Base-by-base conservation (phyloP, 495 filamentous ascomycete genomes). In the Penicillium chermesinum region DNA sequence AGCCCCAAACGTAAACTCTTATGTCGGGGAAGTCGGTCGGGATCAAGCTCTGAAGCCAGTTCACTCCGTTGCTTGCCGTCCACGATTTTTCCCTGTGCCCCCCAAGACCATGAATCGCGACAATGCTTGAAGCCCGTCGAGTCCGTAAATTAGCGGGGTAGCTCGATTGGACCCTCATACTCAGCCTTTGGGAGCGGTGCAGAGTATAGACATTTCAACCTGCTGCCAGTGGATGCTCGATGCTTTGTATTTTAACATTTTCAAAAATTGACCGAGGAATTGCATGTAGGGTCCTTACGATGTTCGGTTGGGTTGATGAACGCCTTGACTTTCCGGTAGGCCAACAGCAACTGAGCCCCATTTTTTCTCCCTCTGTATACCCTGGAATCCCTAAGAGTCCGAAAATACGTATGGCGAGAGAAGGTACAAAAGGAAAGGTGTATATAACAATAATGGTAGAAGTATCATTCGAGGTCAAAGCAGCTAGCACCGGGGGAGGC, bases 21-120 rank as follows among this genome's bases (percentile, higher is more conserved):
- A 68, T 70, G 41, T 68, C 44, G 17, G 71, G 75, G 13, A 77
- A 50, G 19, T 69, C 65, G 12, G 9, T 27, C 13, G 74, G 71
- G 15, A 81, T 60, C 36, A 81, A 49, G 49, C 74, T 72, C 22
- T 61, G 60, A 32, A 77, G 73, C 78, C 76, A 80, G 49, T 70
- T 65, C 13, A 58, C 48, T 7, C 58, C 62, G 50, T 66, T 64
- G 2, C 55, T 35, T 14, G 66, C 61, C 10, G 71, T 76, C 75
- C 68, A 66, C 39, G 61, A 59, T 33, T 27, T 45, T 14, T 58
- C 55, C 16, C 53, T 52, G 19, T 66, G 63, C 1, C 58, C 61
- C n/a, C 55, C 53, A 21, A 62, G 47, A 13, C 58, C 63, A 49
- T 64, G 63, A 14, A 66, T 54, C n/a, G 63, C 61, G 18, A 66